Conservation (phyloP, 2,329 filamentous ascomycete genomes). For the Didymella exigua region DNA sequence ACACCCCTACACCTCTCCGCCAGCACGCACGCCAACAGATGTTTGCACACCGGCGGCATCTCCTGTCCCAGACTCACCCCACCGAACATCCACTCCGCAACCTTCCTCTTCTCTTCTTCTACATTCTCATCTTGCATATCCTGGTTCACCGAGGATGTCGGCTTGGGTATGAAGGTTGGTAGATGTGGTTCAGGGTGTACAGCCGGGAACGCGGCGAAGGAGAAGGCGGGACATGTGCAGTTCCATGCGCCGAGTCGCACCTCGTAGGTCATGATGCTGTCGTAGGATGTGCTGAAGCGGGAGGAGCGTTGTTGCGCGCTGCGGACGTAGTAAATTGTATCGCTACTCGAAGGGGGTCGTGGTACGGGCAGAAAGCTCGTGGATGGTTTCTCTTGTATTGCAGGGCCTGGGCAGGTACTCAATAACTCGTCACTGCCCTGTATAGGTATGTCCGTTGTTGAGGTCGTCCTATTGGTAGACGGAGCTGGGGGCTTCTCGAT, state of each 20-base stretch:
- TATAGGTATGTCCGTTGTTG: neutral
- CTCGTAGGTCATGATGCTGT: conserved; percentile 60
- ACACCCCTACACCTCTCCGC: conserved; percentile 67
- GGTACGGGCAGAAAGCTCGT: no score
- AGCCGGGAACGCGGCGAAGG: conserved; percentile 69
- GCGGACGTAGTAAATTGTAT: conserved; percentile 60
- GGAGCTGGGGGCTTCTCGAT: neutral
- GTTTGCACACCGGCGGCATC: conserved; percentile 76
- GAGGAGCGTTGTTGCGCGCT: conserved; percentile 58
- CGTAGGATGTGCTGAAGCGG: conserved; percentile 38
- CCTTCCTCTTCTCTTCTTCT: neutral
- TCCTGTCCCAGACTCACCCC: conserved; percentile 22
- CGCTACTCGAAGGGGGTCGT: neutral
- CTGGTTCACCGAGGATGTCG: neutral
- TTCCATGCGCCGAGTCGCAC: conserved; percentile 80
- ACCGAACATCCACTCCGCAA: conserved; percentile 21
- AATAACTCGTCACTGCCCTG: neutral
- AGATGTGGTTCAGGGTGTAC: conserved; percentile 18
- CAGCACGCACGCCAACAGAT: conserved; percentile 82
- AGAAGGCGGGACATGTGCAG: conserved; percentile 87
- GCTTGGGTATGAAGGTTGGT: neutral
- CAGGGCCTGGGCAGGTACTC: neutral
- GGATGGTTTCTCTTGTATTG: no score
- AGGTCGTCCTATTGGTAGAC: neutral
- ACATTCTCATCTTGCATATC: neutral